phyloP scores from a whole-genome alignment of 2,329 filamentous ascomycete genomes.

The Epichloe typhina region DNA sequence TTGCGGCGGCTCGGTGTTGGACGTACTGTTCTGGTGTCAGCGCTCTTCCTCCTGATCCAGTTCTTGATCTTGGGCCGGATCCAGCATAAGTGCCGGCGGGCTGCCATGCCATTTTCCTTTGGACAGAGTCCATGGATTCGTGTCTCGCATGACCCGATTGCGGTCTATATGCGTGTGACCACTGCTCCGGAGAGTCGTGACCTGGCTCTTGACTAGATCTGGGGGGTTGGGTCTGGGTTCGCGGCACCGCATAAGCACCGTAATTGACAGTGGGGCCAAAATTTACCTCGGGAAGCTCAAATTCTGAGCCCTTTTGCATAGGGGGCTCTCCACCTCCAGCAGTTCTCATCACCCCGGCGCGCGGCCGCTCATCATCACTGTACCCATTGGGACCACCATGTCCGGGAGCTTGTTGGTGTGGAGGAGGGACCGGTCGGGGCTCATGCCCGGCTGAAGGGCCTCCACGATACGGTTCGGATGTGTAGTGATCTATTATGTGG shows the following conservation, averaged over 20 bases:
- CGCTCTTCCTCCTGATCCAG: conserved; percentile 20
- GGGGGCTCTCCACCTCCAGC: conserved; percentile 43
- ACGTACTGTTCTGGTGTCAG: conserved; percentile 75
- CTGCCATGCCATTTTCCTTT: conserved; percentile 66
- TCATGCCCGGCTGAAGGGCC: conserved; percentile 7
- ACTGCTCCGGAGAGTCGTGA: conserved; percentile 19
- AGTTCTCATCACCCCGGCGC: conserved; percentile 69
- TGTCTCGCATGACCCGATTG: conserved; percentile 28
- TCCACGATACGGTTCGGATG: conserved; percentile 14
- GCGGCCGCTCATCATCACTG: conserved; percentile 44
- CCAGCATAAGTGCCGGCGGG: conserved; percentile 46
- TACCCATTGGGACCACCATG: conserved; percentile 44
- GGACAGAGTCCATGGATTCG: conserved; percentile 38
- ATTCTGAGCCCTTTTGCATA: conserved; percentile 16
- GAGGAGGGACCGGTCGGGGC: conserved; percentile 7
- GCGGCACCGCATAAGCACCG: conserved; percentile 17
- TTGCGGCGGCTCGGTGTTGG: conserved; percentile 53
- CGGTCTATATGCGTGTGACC: conserved; percentile 12
- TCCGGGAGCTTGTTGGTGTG: conserved; percentile 12
- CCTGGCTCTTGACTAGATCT: conserved; percentile 10
- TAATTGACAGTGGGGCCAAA: conserved; percentile 78
- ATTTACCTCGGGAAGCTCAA: conserved; percentile 60
- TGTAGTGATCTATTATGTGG: conserved; percentile 27
- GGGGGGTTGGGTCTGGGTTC: conserved; percentile 19
- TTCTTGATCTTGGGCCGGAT: conserved; percentile 19